Evolutionary conservation across 2,329 filamentous ascomycete genomes (phyloP), one percentile per base, ranked within the genome.

Genomic region (Fusarium buxicola): DNA sequence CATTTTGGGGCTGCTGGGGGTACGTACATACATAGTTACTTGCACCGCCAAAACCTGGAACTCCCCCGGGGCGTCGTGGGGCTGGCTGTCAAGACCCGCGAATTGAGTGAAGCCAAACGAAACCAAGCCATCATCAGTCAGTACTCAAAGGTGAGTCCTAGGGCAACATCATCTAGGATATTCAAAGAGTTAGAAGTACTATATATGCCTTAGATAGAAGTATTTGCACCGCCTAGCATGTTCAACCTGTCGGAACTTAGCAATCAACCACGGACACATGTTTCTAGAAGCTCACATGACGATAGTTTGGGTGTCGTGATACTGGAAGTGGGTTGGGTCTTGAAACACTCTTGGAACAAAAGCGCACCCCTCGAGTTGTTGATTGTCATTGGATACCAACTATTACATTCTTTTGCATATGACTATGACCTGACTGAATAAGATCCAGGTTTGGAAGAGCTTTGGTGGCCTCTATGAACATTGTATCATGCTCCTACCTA

Each of bases 221-320:
- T 6, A 21, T 21, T 21, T 21, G 21, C 21, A 21, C 21, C 21
- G 21, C 21, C 21, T 21, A 21, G 4, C 21, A 21, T 21, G 21
- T 21, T 6, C 24, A 27, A 21, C 38, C 38, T 28, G 21, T 40
- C 38, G 25, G 38, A 40, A 40, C 10, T 12, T 4, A 16, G 40
- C 7, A 27, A 24, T 38, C 13, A 18, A 32, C n/a, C 46, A 49
- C 46, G 35, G 18, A 35, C 18, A 40, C 28, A 15, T n/a, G 11
- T 28, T 28, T 28, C 36, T 24, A 13, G 16, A 4, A 32, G 12
- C 13, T 9, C 41, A 45, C 40, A 47, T 36, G 40, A 47, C 44
- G 25, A 38, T 21, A 12, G 15, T 52, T n/a, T 15, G 24, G 34
- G 50, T 30, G 31, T 53, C 40, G 38, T 51, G 48, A 51, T 51